Conservation (phyloP, 1,284 basidiomycete genomes). For the Boletellus sp. region DNA sequence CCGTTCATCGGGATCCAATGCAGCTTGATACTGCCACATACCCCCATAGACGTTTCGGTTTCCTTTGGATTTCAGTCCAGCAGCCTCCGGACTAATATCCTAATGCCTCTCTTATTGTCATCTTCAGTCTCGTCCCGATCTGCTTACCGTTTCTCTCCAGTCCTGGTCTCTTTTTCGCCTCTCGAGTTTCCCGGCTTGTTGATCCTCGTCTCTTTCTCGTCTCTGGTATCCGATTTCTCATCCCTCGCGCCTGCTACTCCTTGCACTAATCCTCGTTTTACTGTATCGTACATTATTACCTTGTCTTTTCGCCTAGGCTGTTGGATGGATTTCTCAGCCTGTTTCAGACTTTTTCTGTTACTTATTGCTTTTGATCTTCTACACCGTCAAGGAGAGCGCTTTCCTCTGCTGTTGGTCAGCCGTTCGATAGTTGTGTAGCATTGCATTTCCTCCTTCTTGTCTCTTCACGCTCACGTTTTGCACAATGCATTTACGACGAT, state of each 20-base stretch:
- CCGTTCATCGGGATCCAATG: slow-evolving; percentile 34
- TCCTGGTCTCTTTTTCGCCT: slow-evolving; percentile 9
- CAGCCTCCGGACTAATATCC: slow-evolving; percentile 29
- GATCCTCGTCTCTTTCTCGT: slow-evolving; percentile 11
- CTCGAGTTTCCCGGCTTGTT: slow-evolving; percentile 11
- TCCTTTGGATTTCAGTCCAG: slow-evolving; percentile 20
- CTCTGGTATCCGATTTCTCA: slow-evolving; percentile 11
- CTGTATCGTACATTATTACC: slow-evolving; percentile 34
- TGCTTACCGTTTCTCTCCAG: slow-evolving; percentile 18
- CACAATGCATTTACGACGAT: slow-evolving; percentile 15
- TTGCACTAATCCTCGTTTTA: slow-evolving; percentile 25
- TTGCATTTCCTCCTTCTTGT: slow-evolving; percentile 28
- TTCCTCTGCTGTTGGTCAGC: slow-evolving; percentile 30
- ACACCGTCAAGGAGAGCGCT: slow-evolving; percentile 27
- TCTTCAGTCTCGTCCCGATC: slow-evolving; percentile 25
- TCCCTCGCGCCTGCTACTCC: slow-evolving; percentile 24
- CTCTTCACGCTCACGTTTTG: slow-evolving; percentile 13
- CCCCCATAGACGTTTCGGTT: slow-evolving; percentile 22
- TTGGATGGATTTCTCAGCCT: slow-evolving; percentile 34
- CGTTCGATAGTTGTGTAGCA: slow-evolving; percentile 30
- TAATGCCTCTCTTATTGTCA: slow-evolving; percentile 37
- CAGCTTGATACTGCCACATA: slow-evolving; percentile 27
- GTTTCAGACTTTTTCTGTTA: slow-evolving; percentile 27
- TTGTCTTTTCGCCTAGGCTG: slow-evolving; percentile 27
- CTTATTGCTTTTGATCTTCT: slow-evolving; percentile 33